Base-by-base conservation (phyloP, 140 eudicot genomes). In the Erigeron philadelphicus region DNA sequence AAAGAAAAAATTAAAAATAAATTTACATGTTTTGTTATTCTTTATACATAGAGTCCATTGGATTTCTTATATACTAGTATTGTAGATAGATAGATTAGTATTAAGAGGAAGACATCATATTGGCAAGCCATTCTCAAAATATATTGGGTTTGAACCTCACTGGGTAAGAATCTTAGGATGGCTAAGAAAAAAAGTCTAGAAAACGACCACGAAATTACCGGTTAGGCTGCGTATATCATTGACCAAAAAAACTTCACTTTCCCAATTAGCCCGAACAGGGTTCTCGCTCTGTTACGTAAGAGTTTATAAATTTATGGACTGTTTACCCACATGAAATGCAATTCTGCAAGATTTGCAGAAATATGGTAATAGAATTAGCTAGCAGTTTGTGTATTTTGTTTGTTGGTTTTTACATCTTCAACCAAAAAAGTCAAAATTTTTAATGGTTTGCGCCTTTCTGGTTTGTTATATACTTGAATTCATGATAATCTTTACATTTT, bases 311-410 rank as follows among this genome's bases (percentile, higher is more conserved):
- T 57, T 57, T 11, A 43, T 52, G 57, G 56, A 9, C 58, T 52
- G 58, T 57, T 43, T 25, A 71, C 74, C 58, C n/a, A 15, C 1
- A n/a, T 7, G 16, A 23, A 61, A 11, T 38, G 62, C 62, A 61
- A 35, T 31, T 48, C 61, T 61, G 57, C 76, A 15, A 59, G 7
- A 4, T 25, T 70, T 70, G 18, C 8, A 41, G 18, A 25, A 25
- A 45, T 45, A n/a, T 48, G 17, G 8, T 15, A 5, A 52, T 1
- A 52, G 4, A 2, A 31, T 31, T 4, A 46, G 9, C 13, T 46
- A 7, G 1, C 19, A 11, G 8, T 17, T 65, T 44, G 50, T 48
- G 17, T 10, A 6, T 15, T 52, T 52, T 15, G 58, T 15, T 15
- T 10, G 15, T 52, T 52, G 2, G 23, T 52, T 48, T 67, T 23